Conservation (phyloP, 305 asterid genomes). For the Plantago rigida region DNA sequence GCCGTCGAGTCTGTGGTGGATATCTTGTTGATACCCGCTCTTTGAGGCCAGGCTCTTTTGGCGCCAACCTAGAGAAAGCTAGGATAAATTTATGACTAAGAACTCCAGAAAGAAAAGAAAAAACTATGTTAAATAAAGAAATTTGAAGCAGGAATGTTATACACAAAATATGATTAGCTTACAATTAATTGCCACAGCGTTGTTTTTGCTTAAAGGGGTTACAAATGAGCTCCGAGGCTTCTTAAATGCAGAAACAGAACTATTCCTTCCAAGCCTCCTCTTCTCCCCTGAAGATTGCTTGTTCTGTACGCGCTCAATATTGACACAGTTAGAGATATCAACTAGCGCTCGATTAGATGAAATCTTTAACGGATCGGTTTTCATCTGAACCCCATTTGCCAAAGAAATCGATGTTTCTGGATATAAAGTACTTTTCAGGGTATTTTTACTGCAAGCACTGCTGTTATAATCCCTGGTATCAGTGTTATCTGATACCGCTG, state of each 20-base stretch:
- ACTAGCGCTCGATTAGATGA: slow-evolving; percentile 43
- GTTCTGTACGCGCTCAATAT: slow-evolving; percentile 25
- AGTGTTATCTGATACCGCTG: slow-evolving; percentile 49
- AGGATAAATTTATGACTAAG: slow-evolving; percentile 32
- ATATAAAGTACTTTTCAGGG: slow-evolving; percentile 26
- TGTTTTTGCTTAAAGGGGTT: slow-evolving; percentile 48
- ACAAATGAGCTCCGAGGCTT: slow-evolving; percentile 73
- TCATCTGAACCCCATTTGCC: slow-evolving; percentile 31
- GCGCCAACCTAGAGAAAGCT: slow-evolving; percentile 58
- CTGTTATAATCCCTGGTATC: slow-evolving; percentile 27
- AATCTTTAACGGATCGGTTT: slow-evolving; percentile 31
- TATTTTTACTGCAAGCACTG: slow-evolving; percentile 28
- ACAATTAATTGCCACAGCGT: slow-evolving; percentile 44
- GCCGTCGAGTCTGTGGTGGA: slow-evolving; percentile 48
- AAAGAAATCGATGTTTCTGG: slow-evolving; percentile 23
- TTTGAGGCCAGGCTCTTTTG: slow-evolving; percentile 41
- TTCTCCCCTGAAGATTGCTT: slow-evolving; percentile 49
- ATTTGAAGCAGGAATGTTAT: slow-evolving; percentile 24
- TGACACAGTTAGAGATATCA: slow-evolving; percentile 61
- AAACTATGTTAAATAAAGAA: no score
- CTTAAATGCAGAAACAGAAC: slow-evolving; percentile 70
- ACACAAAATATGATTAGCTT: slow-evolving; percentile 28
- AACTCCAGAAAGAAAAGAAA: slow-evolving; percentile 25
- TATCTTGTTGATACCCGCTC: slow-evolving; percentile 54
- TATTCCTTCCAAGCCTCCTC: slow-evolving; percentile 43